Percentiles rank a stretch among this genome's conserved stretches.
These are phyloP conservation scores for Rostrohypoxylon terebratum DNA, from an alignment of 495 filamentous ascomycete genomes.

Conservation along the genomic window DNA sequence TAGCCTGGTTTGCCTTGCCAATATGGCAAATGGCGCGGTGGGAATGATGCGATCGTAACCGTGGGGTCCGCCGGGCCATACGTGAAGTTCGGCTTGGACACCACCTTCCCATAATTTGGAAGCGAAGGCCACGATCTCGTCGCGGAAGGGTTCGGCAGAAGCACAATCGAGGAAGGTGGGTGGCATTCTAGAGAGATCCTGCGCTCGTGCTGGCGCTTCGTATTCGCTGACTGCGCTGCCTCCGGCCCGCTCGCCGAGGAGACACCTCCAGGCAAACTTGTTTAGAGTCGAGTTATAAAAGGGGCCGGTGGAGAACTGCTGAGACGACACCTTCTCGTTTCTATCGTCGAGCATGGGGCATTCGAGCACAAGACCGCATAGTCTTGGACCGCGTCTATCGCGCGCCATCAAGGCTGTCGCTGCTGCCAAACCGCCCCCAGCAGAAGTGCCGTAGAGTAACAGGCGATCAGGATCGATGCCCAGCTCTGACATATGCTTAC, in stretches of 20 bases:
- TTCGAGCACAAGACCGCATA: conserved; percentile 50
- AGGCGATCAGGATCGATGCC: conserved; percentile 51
- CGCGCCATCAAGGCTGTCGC: conserved; percentile 50
- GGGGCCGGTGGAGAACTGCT: conserved; percentile 47
- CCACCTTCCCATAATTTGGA: conserved; percentile 51
- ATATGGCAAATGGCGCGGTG: conserved; percentile 47
- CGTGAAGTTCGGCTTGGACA: conserved; percentile 53
- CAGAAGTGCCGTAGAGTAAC: conserved; percentile 52
- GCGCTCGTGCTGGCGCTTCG: conserved; percentile 50
- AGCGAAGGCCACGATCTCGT: conserved; percentile 54
- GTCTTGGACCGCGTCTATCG: conserved; percentile 49
- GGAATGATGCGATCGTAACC: conserved; percentile 50
- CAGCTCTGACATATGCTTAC: conserved; percentile 43
- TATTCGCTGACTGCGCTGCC: conserved; percentile 47
- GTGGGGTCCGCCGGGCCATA: conserved; percentile 52
- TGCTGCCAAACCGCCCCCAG: conserved; percentile 52
- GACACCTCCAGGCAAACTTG: conserved; percentile 51
- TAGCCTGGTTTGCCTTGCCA: conserved; percentile 48
- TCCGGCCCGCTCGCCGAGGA: conserved; percentile 48
- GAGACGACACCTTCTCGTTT: conserved; percentile 49
- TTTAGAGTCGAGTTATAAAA: conserved; percentile 53
- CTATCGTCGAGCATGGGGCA: conserved; percentile 54
- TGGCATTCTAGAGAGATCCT: conserved; percentile 49
- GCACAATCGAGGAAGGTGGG: conserved; percentile 53
- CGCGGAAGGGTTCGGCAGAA: conserved; percentile 51